phyloP scores from a whole-genome alignment of 495 filamentous ascomycete genomes.

The Achaetomiella virescens region DNA sequence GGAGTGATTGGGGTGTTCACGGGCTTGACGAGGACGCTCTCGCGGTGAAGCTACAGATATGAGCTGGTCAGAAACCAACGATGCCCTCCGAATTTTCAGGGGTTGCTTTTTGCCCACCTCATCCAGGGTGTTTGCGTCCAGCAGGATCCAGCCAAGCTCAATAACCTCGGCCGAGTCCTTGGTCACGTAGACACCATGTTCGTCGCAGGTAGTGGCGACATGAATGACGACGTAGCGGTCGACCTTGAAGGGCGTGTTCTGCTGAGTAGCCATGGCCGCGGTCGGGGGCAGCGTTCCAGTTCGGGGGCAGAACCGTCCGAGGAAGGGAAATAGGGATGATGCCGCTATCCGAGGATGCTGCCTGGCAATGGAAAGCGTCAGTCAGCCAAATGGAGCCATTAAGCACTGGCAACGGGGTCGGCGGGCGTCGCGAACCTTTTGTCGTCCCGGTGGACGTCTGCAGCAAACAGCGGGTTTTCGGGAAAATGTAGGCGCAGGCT shows the following conservation, averaged over 20 bases:
- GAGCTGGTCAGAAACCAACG: conserved; percentile 10
- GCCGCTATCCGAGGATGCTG: conserved; percentile 13
- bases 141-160: conserved; percentile 94
- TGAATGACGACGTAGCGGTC: conserved; percentile 97
- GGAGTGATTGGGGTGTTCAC: conserved; percentile 98
- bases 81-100: conserved; percentile 11
- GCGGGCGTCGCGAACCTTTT: conserved; percentile 7
- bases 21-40: conserved; percentile 94
- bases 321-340: not conserved
- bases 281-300: conserved; percentile 11
- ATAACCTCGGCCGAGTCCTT: conserved; percentile 99
- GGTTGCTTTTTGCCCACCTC: conserved; percentile 56
- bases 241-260: conserved; percentile 52
- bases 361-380: conserved; percentile 5
- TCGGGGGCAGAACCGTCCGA: conserved; percentile 4
- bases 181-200: conserved; percentile 98
- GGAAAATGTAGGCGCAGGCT: conserved; percentile 19
- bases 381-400: conserved; percentile 6
- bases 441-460: conserved; percentile 12
- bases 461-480: conserved; percentile 18
- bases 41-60: conserved; percentile 68
- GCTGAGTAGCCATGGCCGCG: conserved; percentile 40
- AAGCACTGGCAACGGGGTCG: not conserved
- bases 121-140: conserved; percentile 84
- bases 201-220: conserved; percentile 97